Evolutionary conservation across 257 asterid species (phyloP), one percentile per base, ranked within the genome.

Genomic region (Thymus mandschuricus): DNA sequence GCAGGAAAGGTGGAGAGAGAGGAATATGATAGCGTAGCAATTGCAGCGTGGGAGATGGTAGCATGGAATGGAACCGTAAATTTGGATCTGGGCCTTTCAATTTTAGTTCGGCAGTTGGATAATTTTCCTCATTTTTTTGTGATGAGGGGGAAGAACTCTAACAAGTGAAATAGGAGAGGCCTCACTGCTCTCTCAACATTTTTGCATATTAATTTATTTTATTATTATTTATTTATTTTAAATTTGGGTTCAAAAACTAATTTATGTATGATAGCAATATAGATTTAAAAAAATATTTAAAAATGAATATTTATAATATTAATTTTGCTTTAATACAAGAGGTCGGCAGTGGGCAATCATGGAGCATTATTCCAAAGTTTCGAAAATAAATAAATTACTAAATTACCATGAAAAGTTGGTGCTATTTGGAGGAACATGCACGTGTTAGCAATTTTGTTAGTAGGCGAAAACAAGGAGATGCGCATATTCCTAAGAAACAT

Each of bases 401-500:
- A 35, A 3, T 35, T 38, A 38, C 6, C 41, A 38, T 38, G 41
- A 21, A 7, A 11, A 55, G 60, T 3, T 27, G 34, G 1, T 12
- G 0, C 6, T 51, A n/a, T 51, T 12, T 31, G 64, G 64, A 59
- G 43, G 45, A 33, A 59, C 45, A 33, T 59, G 64, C 45, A 13
- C 66, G 34, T 68, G 49, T 35, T 35, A 35, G 35, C 8, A 27
- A 54, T 54, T 40, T 68, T 50, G 31, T 31, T 5, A 21, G 21
- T 21, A 21, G 41, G 64, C 51, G 45, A 46, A 54, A 68, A 54
- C 21, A 21, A 21, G 21, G 13, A 54, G 54, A 54, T 40, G 73
- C 73, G 64, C 54, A 68, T 68, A 68, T 68, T 68, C 73, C 6
- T n/a, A n/a, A n/a, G n/a, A n/a, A n/a, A n/a, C n/a, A n/a, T n/a